A percentile compares a stretch with the other conserved stretches of the same genome.
Conservation (phyloP, 176 grass and related monocot species). For the Cenchrus americanus region DNA sequence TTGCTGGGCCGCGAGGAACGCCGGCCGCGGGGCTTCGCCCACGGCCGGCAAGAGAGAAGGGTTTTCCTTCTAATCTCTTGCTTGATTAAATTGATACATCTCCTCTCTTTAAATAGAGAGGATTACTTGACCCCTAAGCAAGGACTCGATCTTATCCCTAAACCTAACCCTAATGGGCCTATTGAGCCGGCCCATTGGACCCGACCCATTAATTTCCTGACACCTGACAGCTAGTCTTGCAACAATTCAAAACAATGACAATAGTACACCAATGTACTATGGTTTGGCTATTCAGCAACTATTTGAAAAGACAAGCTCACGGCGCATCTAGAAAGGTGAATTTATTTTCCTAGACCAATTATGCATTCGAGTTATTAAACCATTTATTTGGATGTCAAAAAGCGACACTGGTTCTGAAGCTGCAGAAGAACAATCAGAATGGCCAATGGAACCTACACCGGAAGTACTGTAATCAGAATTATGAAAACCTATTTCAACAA, state of each 20-base stretch:
- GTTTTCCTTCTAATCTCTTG: no score
- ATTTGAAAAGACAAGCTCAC: conserved; percentile 18
- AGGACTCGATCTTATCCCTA: no score
- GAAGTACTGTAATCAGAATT: neutral
- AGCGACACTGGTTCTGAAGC: neutral
- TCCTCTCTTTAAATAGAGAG: no score
- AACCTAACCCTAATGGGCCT: no score
- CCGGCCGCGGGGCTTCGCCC: no score
- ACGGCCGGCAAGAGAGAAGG: no score
- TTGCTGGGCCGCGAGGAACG: no score
- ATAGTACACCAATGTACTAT: neutral
- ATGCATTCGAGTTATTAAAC: conserved; percentile 11
- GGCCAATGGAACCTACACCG: neutral
- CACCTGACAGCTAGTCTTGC: no score
- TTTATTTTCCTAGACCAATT: conserved; percentile 12
- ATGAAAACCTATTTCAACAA: neutral
- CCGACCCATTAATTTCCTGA: no score
- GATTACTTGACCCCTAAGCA: no score
- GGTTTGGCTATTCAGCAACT: conserved; percentile 32
- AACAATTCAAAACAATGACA: conserved; percentile 29
- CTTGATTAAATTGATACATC: no score
- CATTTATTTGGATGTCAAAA: conserved; percentile 19
- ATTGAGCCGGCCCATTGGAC: no score
- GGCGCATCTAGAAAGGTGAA: neutral
- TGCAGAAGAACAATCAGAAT: conserved; percentile 16